These are phyloP conservation scores for Platanus orientalis DNA, from an alignment of 164 flowering plant genomes.

Conservation along the genomic window DNA sequence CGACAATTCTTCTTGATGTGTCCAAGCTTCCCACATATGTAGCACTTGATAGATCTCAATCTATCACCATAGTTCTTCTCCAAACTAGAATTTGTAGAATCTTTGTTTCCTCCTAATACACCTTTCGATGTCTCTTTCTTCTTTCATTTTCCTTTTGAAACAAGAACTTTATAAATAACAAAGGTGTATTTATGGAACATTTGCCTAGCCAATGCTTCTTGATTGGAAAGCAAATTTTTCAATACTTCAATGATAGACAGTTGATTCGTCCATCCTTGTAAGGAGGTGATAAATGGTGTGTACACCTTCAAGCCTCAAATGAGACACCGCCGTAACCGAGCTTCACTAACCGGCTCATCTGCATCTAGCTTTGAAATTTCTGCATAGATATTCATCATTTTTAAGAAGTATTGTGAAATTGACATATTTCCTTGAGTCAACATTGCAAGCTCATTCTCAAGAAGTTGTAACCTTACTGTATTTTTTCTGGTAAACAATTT, in stretches of 20 bases:
- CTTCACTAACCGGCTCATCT: conserved; percentile 9
- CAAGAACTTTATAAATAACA: not conserved
- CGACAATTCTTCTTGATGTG: conserved; percentile 12
- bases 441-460: conserved; percentile 5
- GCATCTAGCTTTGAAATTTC: conserved; percentile 17
- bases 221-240: conserved; percentile 8
- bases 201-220: conserved; percentile 14
- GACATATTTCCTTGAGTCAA: not conserved
- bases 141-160: not conserved
- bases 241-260: conserved; percentile 15
- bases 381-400: conserved; percentile 8
- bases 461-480: not conserved
- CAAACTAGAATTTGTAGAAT: too few species aligned
- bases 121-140: too few species aligned
- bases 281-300: conserved; percentile 8
- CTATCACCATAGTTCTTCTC: not conserved
- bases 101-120: too few species aligned
- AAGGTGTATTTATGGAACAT: not conserved
- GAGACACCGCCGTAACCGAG: conserved; percentile 1
- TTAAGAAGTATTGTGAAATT: conserved; percentile 4
- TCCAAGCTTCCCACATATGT: conserved; percentile 14
- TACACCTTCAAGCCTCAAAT: conserved; percentile 15
- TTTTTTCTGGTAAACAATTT: conserved; percentile 4
- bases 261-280: conserved; percentile 15
- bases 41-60: conserved; percentile 6